Evolutionary conservation across 306 rosid species (phyloP).

Genomic region (Inga oerstediana): DNA sequence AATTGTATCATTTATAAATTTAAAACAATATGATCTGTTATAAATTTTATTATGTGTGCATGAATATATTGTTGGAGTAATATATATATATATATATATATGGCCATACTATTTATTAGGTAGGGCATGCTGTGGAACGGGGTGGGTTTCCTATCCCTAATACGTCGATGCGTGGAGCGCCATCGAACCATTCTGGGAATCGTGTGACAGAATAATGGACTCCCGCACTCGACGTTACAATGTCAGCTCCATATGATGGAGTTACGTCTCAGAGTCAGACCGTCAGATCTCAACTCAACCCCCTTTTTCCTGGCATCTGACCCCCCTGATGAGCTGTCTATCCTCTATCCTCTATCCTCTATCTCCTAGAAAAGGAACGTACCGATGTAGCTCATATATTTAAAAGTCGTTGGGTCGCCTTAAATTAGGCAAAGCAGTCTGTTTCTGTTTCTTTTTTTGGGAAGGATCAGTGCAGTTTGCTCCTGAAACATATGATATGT

Average conservation of each 20-base stretch:
- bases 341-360: neutral
- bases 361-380: neutral
- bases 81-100: too few species aligned
- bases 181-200: neutral
- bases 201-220: neutral
- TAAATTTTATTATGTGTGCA: too few species aligned
- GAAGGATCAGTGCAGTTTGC: neutral
- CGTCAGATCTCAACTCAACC: neutral
- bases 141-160: neutral
- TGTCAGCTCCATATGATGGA: neutral
- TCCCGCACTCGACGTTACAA: neutral
- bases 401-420: neutral
- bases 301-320: neutral
- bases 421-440: neutral
- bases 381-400: neutral
- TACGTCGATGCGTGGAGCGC: neutral
- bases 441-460: neutral
- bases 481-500: too few species aligned
- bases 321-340: neutral
- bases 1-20: too few species aligned
- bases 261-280: neutral
- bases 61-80: too few species aligned
- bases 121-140: neutral
- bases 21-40: too few species aligned
- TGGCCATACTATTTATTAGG: too few species aligned